A percentile compares a stretch with the other conserved stretches of the same genome.
Conservation (phyloP, 2,329 filamentous ascomycete genomes). For the Sporothrix curviconia region DNA sequence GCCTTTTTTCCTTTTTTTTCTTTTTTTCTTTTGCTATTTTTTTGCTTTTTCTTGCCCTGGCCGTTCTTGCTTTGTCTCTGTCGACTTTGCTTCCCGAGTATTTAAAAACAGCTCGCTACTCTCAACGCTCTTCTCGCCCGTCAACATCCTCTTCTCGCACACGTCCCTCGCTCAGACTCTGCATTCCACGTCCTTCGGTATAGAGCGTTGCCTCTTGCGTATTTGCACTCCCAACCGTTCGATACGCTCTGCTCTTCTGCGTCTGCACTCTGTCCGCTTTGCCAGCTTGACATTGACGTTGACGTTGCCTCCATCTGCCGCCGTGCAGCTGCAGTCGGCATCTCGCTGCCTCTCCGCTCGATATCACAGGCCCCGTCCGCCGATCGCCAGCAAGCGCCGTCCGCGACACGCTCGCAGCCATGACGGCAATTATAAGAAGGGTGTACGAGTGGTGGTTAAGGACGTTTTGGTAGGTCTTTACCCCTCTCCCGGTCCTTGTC, state of each 20-base stretch:
- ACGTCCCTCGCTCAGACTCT: not conserved
- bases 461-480: constrained; percentile 77
- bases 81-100: not conserved
- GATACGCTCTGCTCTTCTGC: no score
- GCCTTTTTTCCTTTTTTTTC: not conserved
- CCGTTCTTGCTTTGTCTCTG: not conserved
- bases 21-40: not conserved
- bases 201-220: no score
- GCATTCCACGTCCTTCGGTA: no score
- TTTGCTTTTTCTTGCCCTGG: not conserved
- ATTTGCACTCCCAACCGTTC: no score
- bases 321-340: no score
- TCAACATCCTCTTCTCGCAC: not conserved
- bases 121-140: not conserved
- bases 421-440: constrained; percentile 87
- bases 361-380: not conserved
- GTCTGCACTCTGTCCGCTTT: no score
- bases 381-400: not conserved
- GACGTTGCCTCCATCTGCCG: no score
- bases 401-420: constrained; percentile 38
- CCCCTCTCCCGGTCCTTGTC: not conserved
- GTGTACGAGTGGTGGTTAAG: constrained; percentile 98
- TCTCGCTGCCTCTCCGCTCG: no score
- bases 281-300: no score
- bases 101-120: not conserved